A percentile compares a stretch with the other conserved stretches of the same genome.
These are phyloP conservation scores for Camellia oleifera DNA, from an alignment of 179 eudicot genomes.

Conservation along the genomic window DNA sequence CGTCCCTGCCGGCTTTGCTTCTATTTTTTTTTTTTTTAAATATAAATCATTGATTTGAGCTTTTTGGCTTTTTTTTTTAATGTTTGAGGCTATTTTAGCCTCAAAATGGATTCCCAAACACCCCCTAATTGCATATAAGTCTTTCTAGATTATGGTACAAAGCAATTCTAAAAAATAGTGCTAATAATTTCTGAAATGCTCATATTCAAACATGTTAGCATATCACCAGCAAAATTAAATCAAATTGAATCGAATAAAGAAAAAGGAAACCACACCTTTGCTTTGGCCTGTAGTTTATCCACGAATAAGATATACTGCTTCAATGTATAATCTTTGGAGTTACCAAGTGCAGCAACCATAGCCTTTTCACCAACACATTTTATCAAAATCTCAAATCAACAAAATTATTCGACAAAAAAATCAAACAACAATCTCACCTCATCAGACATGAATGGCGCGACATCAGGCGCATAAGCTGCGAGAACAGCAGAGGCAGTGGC, in stretches of 20 bases:
- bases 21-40: no score
- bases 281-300: conserved; percentile 56
- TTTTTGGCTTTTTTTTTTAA: no score
- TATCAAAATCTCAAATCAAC: not conserved
- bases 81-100: no score
- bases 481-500: conserved; percentile 94
- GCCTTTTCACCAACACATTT: conserved; percentile 39
- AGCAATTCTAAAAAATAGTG: no score
- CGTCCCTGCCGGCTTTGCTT: no score
- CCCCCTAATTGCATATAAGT: no score
- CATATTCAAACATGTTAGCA: not conserved
- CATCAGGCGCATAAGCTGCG: conserved; percentile 69
- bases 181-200: no score
- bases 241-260: not conserved
- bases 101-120: no score
- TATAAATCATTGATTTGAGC: no score
- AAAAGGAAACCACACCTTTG: conserved; percentile 51
- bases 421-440: conserved; percentile 40
- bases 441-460: conserved; percentile 92
- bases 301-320: conserved; percentile 68
- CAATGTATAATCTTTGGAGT: conserved; percentile 72
- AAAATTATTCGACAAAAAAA: not conserved
- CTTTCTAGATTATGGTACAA: no score
- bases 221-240: not conserved
- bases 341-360: conserved; percentile 70